Percentiles rank a stretch among this genome's conserved stretches.
These are phyloP conservation scores for Heracleum sosnowskyi DNA, from an alignment of 129 eudicot species.

Conservation along the genomic window DNA sequence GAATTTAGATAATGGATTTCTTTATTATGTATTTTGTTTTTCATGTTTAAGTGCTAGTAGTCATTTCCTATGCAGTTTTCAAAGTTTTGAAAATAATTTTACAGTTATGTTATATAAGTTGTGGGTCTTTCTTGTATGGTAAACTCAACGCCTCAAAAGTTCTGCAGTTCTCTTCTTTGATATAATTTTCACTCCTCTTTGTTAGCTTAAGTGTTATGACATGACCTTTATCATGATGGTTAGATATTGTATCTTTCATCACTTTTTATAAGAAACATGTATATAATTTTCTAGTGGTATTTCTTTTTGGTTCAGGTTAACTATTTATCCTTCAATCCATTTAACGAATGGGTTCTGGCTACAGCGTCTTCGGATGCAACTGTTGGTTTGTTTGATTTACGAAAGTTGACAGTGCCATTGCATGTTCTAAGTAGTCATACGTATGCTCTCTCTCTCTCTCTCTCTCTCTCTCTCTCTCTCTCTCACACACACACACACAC, in stretches of 20 bases:
- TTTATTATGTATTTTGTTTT: neutral
- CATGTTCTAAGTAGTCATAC: slow-evolving; percentile 67
- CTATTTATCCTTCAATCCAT: slow-evolving; percentile 80
- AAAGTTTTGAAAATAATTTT: neutral
- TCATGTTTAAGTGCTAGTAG: neutral
- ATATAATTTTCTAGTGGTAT: slow-evolving; percentile 2
- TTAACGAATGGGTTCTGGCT: slow-evolving; percentile 76
- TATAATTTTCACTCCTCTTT: neutral
- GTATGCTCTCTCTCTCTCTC: slow-evolving; percentile 32
- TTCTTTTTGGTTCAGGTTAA: slow-evolving; percentile 53
- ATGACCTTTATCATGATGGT: neutral
- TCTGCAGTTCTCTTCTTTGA: neutral
- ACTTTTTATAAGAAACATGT: neutral
- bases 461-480: neutral
- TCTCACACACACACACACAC: too few relatives aligned
- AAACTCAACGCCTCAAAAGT: neutral
- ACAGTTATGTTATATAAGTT: neutral
- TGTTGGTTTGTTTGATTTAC: slow-evolving; percentile 79
- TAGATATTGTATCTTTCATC: neutral
- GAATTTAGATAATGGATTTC: neutral
- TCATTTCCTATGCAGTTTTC: neutral
- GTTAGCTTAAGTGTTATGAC: neutral
- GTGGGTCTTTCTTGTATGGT: neutral
- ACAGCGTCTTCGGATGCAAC: slow-evolving; percentile 96
- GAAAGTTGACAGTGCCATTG: slow-evolving; percentile 66